Base-by-base conservation (phyloP, 2,329 filamentous ascomycete genomes). In the Corinectria fuckeliana region DNA sequence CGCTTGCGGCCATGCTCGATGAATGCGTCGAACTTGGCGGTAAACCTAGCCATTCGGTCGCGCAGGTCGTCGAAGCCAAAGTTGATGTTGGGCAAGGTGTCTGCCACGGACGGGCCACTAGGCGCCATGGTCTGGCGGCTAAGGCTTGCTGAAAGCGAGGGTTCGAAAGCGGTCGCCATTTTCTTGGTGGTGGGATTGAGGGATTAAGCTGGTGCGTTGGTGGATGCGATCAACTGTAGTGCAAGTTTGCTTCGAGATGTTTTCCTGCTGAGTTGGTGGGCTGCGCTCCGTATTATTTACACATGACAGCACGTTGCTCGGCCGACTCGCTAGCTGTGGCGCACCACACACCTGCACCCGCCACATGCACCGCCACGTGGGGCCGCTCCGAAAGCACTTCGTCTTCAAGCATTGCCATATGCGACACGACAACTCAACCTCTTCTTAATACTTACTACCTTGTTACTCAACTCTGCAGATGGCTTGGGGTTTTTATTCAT, bases 11-110 rank as follows among this genome's bases (percentile, higher is more conserved):
- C 93, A 64, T 91, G 88, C 72, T 97, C 94, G 64, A 99, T 97
- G 69, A 97, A 98, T 0, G 89, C 88, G 74, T 99, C 95, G 70
- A 99, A 99, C 69, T 88, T 90, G 8, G 87, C 85, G 0, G 91
- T 97, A 75, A 99, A 99, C 64, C 91, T 92, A 53, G 89, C 85
- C 95, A 99, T 98, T 77, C 93, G 91, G 71, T 94, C 92, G 77
- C 94, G 93, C 73, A 99, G 79, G 68, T 97, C 92, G 70, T 98
- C 93, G 76, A 98, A 98, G 58, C 93, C 93, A 76, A 99, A 98
- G 77, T 97, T 93, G 76, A 96, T 91, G 74, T 85, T 91, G 32
- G 95, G 95, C 8, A 99, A 86, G 49, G 87, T 87, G 74, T 93
- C 90, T 39, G 88, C 89, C 79, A 91, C 87, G 6, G 88, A 91